These are phyloP conservation scores for Cryphonectria carpinicola DNA, from an alignment of 2,329 filamentous ascomycete species.

Conservation along the genomic window DNA sequence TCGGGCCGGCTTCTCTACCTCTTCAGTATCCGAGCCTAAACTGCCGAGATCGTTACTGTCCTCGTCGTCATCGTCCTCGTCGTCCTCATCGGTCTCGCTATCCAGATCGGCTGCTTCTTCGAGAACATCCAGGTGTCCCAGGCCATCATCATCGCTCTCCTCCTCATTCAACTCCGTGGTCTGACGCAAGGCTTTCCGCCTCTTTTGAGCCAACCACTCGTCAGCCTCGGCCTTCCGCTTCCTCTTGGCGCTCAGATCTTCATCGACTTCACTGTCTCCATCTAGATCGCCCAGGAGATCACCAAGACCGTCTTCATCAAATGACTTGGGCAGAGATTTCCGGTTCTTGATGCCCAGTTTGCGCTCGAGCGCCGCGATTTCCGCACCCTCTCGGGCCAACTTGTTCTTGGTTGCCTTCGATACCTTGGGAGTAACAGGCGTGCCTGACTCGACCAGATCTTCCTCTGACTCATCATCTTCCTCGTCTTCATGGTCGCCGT, in stretches of 20 bases:
- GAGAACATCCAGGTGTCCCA: conserved; percentile 36
- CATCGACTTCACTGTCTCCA: conserved; percentile 52
- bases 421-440: conserved; percentile 21
- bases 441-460: conserved; percentile 33
- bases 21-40: conserved; percentile 42
- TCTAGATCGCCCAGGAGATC: conserved; percentile 74
- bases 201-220: conserved; percentile 63
- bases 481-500: conserved; percentile 33
- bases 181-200: conserved; percentile 47
- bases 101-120: conserved; percentile 31
- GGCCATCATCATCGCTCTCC: conserved; percentile 37
- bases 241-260: conserved; percentile 57
- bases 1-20: conserved; percentile 37
- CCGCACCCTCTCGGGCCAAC: conserved; percentile 80
- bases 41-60: conserved; percentile 45
- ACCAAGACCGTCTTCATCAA: conserved; percentile 81
- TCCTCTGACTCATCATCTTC: conserved; percentile 18
- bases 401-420: conserved; percentile 58
- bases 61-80: conserved; percentile 37
- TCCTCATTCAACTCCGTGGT: conserved; percentile 32
- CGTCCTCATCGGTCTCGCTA: conserved; percentile 31
- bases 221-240: conserved; percentile 64
- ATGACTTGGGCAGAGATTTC: conserved; percentile 73
- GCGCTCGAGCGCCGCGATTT: conserved; percentile 86
- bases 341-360: conserved; percentile 82